These are phyloP conservation scores for Madurella mycetomatis DNA, from an alignment of 2,329 filamentous ascomycete genomes.

Conservation along the genomic window DNA sequence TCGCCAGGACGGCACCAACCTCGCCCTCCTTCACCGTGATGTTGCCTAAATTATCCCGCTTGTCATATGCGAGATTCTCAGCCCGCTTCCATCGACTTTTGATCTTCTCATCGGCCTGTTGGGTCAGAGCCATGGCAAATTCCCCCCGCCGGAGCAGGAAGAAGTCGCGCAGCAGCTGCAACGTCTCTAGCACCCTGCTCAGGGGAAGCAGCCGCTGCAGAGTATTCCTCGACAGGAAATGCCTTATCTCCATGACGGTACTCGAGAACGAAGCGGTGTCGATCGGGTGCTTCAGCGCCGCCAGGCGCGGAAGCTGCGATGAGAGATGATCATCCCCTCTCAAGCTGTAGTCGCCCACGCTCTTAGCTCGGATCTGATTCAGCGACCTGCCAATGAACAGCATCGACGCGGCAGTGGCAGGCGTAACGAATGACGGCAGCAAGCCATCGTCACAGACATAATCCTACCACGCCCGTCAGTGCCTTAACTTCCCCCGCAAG, in stretches of 20 bases:
- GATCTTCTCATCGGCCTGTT: slow-evolving; percentile 77
- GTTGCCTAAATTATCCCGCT: slow-evolving; percentile 55
- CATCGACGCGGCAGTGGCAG: slow-evolving; percentile 72
- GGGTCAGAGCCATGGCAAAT: slow-evolving; percentile 81
- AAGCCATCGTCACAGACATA: slow-evolving; percentile 57
- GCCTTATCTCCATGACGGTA: slow-evolving; percentile 69
- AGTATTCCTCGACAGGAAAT: slow-evolving; percentile 77
- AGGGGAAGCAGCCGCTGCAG: slow-evolving; percentile 78
- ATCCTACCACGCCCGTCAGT: slow-evolving; percentile 35
- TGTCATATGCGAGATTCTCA: slow-evolving; percentile 54
- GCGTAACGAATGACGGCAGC: slow-evolving; percentile 74
- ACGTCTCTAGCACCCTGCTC: slow-evolving; percentile 67
- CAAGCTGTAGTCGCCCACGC: slow-evolving; percentile 40
- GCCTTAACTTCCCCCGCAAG: slow-evolving; percentile 12
- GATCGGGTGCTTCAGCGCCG: slow-evolving; percentile 68
- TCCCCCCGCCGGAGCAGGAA: slow-evolving; percentile 84
- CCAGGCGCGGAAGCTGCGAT: slow-evolving; percentile 64
- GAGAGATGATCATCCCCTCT: slow-evolving; percentile 58
- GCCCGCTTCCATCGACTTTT: slow-evolving; percentile 66
- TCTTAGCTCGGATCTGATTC: slow-evolving; percentile 68
- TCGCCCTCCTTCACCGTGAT: slow-evolving; percentile 82
- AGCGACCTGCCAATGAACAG: slow-evolving; percentile 87
- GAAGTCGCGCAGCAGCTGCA: slow-evolving; percentile 77
- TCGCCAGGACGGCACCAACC: slow-evolving; percentile 68
- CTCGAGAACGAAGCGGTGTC: slow-evolving; percentile 64